Conservation (phyloP, 202 grass and related monocot species). For the Dendrocalamus latiflorus region DNA sequence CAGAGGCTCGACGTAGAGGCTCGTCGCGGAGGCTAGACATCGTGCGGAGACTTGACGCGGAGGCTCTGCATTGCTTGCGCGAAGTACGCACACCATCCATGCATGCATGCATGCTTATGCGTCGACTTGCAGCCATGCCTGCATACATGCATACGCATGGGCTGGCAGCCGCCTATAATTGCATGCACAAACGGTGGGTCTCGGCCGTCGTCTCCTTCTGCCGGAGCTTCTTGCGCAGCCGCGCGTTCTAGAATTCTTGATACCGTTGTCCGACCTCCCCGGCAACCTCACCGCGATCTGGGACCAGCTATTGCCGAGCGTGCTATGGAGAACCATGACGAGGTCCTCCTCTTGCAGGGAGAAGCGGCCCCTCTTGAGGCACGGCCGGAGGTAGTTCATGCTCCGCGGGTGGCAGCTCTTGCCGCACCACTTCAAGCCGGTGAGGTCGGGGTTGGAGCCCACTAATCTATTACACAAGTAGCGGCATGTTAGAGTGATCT, state of each 20-base stretch:
- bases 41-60: too few species aligned
- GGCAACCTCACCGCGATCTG: conserved; percentile 40
- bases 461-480: too few species aligned
- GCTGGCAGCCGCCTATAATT: too few species aligned
- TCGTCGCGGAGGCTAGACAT: too few species aligned
- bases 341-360: conserved; percentile 38
- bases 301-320: conserved; percentile 44
- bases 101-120: too few species aligned
- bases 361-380: conserved; percentile 48
- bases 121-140: too few species aligned
- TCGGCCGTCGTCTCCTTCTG: conserved; percentile 7
- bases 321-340: conserved; percentile 32
- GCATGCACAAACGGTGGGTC: too few species aligned
- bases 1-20: too few species aligned
- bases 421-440: conserved; percentile 27
- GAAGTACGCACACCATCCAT: too few species aligned
- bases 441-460: conserved; percentile 82
- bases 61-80: too few species aligned
- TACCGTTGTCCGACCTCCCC: conserved; percentile 45
- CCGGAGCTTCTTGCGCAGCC: conserved; percentile 31
- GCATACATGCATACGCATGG: too few species aligned
- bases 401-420: conserved; percentile 7
- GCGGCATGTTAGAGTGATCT: too few species aligned
- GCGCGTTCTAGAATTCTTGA: conserved; percentile 55
- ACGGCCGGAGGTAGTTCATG: conserved; percentile 43